Conservation (phyloP, 164 flowering plant genomes). For the Hamamelis virginiana region DNA sequence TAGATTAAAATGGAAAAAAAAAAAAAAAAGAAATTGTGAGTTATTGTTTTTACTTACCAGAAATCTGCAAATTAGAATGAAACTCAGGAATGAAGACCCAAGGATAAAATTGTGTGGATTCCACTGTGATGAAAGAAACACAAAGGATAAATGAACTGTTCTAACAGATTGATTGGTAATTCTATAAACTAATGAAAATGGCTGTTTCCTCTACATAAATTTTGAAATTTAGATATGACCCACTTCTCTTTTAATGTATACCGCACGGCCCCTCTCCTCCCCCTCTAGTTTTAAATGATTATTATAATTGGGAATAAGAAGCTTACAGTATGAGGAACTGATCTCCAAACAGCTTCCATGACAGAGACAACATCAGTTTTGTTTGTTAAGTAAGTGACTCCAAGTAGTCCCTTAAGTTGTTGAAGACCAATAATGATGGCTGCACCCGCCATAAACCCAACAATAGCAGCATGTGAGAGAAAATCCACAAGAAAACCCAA, state of each 20-base stretch:
- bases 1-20: background rate
- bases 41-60: slow-evolving; percentile 38
- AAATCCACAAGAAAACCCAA: slow-evolving; percentile 79
- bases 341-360: slow-evolving; percentile 38
- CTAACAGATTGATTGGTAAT: no score
- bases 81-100: slow-evolving; percentile 63
- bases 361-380: slow-evolving; percentile 80
- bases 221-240: no score
- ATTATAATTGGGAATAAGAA: background rate
- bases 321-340: slow-evolving; percentile 46
- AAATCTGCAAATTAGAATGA: slow-evolving; percentile 58
- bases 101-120: slow-evolving; percentile 52
- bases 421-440: slow-evolving; percentile 79
- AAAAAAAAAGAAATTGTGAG: background rate
- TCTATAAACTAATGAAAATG: no score
- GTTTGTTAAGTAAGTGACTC: slow-evolving; percentile 56
- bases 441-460: slow-evolving; percentile 89
- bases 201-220: no score
- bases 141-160: background rate
- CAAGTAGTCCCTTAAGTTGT: slow-evolving; percentile 77
- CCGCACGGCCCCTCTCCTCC: no score
- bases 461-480: slow-evolving; percentile 83
- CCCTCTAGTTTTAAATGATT: no score
- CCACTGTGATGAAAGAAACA: slow-evolving; percentile 45
- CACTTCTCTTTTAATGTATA: no score